Evolutionary conservation across 345 rosid species (phyloP), one percentile per base, ranked within the genome.

Genomic region (Luvunga scandens): DNA sequence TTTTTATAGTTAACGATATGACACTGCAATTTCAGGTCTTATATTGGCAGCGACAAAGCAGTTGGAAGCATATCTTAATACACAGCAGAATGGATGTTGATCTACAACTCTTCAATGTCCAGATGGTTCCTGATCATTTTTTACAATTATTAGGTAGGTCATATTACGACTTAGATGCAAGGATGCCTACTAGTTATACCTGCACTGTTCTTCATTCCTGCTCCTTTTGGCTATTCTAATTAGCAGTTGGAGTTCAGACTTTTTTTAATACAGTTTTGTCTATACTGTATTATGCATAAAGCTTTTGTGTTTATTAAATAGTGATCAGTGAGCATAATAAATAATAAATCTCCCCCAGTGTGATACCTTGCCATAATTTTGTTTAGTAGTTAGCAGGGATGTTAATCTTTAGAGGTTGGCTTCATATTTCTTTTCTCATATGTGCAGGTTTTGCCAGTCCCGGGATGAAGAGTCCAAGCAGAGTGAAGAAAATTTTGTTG

Each of bases 31-130:
- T 84, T 78, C 83, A 95, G 98, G 98, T 76, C 85, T 95, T 72
- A 88, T 95, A 78, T 77, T 91, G 87, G 94, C 98, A 27, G 94
- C 98, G 38, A 87, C 83, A 53, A 88, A 88, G 76, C 82, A 90
- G 81, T 86, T 91, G 86, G 90, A 91, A 77, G 81, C 88, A 50
- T 85, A 90, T 87, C 82, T 89, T 53, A 75, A 78, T 66, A 80
- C 65, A 55, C 82, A 62, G 55, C 93, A 84, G 78, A 91, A 91
- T 75, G 90, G 92, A 62, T 72, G 75, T 69, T 88, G 76, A 84
- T 81, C 77, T 55, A 16, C 30, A 38, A 36, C 27, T 36, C 21
- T 61, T 42, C 59, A 13, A 71, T 1, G 28, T 57, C 66, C 19
- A 8, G 34, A 36, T 19, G 55, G 38, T 71, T 71, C 75, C 24